Base-by-base conservation (phyloP, 2,329 filamentous ascomycete species). In the Dothideomycetes sp. region DNA sequence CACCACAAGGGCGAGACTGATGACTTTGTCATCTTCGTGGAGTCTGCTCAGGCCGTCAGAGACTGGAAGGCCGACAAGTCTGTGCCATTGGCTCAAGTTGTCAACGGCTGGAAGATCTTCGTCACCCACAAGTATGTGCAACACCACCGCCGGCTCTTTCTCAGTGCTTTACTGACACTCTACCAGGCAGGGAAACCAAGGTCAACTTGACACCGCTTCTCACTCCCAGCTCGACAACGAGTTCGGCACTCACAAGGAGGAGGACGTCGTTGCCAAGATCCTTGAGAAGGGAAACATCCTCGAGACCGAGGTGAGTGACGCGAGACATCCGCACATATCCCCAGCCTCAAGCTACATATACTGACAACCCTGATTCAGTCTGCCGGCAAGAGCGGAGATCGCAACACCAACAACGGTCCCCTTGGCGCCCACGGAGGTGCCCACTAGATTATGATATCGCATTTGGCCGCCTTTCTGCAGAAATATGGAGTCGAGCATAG, bases 91-190 rank as follows among this genome's bases (percentile, higher is more conserved):
- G 74, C 84, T 2, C 79, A 95, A 54, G 88, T 98, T 41, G 74
- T 96, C 41, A 85, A 80, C 43, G 73, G 82, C 5, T 96, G 85
- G 72, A 84, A 94, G 72, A 72, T 98, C 56, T 94, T 94, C 56
- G 69, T 82, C 32, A 94, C 87, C 27, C 84, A 93, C 69, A 83
- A 81, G 88, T 95, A 73, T 67, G 83, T 69, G 48, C 43, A 22
- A 39, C 30, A 31, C 5, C 16, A 7, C n/a, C 8, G 16, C 7
- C 5, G 5, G 24, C 34, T n/a, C 12, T 8, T 27, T 27, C 12
- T 12, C 22, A 27, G 12, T 12, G 7, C 22, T 7, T 7, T 12
- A 9, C 22, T 34, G 31, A 38, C 17, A 19, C 15, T 8, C 12
- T n/a, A 37, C 44, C 43, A 94, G 87, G 62, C 87, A 94, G 60